Percentiles rank a stretch among this genome's conserved stretches.
These are phyloP conservation scores for Clitopilus passeckerianus DNA, from an alignment of 768 basidiomycete species.

Conservation along the genomic window DNA sequence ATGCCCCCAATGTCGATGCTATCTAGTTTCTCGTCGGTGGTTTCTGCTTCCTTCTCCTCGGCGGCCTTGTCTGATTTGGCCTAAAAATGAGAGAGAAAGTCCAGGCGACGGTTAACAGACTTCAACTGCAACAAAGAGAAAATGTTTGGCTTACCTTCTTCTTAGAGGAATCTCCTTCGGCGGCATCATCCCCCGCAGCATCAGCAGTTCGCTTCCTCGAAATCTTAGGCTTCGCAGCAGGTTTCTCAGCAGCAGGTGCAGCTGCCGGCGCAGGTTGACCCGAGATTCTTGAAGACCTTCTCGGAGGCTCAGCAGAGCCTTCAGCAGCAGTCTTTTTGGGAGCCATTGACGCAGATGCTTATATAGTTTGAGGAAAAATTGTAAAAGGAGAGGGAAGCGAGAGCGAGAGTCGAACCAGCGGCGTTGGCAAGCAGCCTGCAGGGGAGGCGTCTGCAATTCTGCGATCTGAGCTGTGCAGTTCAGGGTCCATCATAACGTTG, in stretches of 20 bases:
- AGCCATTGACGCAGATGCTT: not conserved
- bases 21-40: conserved; percentile 16
- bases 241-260: not conserved
- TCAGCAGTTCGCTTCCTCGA: conserved; percentile 39
- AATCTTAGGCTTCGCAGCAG: conserved; percentile 15
- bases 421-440: not conserved
- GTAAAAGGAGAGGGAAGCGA: not conserved
- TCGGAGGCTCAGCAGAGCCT: not conserved
- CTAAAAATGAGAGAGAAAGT: conserved; percentile 16
- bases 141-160: conserved; percentile 30
- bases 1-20: conserved; percentile 67
- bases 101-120: conserved; percentile 1
- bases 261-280: not conserved
- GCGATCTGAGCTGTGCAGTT: not conserved
- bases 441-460: not conserved
- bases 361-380: not conserved
- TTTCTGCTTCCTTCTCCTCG: conserved; percentile 13
- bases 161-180: conserved; percentile 26
- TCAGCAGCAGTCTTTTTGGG: not conserved
- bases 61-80: conserved; percentile 25
- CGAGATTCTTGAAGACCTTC: conserved; percentile 1
- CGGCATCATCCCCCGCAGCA: conserved; percentile 21
- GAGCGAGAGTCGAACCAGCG: not conserved
- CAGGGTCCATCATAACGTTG: not conserved
- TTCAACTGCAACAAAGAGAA: conserved; percentile 3